Conservation (phyloP, 805 yeast genomes). For the Myxozyma neotropica region DNA sequence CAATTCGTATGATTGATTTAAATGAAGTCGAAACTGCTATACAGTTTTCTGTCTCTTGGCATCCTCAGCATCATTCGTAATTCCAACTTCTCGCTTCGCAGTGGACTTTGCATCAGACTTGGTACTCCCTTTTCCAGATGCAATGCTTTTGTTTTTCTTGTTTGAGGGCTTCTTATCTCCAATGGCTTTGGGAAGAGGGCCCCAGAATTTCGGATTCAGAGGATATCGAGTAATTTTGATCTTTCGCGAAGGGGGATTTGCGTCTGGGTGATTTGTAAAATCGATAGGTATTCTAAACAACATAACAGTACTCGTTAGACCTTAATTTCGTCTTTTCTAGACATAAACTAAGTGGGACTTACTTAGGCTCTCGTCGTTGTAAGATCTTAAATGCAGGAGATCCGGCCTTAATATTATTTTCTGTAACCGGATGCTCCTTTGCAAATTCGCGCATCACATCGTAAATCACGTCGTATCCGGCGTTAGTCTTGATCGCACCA, state of each 20-base stretch:
- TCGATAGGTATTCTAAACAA: conserved; percentile 43
- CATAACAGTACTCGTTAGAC: conserved; percentile 9
- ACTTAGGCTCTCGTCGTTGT: conserved; percentile 32
- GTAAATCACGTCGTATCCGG: conserved; percentile 82
- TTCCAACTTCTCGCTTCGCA: background rate
- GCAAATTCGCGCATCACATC: conserved; percentile 69
- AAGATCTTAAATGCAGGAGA: conserved; percentile 43
- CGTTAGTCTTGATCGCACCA: conserved; percentile 85
- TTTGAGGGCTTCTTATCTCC: conserved; percentile 14
- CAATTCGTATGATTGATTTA: too few species aligned
- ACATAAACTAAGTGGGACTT: background rate
- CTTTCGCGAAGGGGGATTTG: conserved; percentile 64
- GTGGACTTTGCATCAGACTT: conserved; percentile 1
- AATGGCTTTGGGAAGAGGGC: conserved; percentile 83
- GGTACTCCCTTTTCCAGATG: background rate
- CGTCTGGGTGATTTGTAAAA: conserved; percentile 61
- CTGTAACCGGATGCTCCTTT: conserved; percentile 47
- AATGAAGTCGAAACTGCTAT: too few species aligned
- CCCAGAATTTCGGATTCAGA: conserved; percentile 96
- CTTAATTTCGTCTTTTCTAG: conserved; percentile 8
- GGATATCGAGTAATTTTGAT: conserved; percentile 85
- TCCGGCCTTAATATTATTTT: conserved; percentile 38
- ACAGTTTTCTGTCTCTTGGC: conserved; percentile 2
- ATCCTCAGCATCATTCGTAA: background rate
- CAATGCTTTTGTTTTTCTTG: background rate